Conservation (phyloP, 441 rosid genomes). For the Daphne laureola region DNA sequence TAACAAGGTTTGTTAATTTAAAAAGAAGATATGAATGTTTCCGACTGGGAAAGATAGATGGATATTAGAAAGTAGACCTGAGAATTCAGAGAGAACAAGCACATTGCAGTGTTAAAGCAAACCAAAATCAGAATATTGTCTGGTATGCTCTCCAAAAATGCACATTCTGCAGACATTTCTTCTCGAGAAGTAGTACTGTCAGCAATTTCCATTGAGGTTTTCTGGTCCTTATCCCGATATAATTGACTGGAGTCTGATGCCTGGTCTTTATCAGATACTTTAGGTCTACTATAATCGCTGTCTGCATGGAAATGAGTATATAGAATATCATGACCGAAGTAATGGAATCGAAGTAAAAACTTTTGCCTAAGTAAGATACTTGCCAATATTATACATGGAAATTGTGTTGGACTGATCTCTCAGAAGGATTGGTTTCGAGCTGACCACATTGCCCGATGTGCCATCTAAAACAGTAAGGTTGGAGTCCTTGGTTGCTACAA, state of each 20-base stretch:
- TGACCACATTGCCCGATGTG: constrained; percentile 39
- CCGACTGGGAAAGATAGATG: constrained; percentile 17
- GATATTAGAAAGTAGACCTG: constrained; percentile 26
- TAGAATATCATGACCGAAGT: constrained; percentile 14
- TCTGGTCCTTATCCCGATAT: constrained; percentile 23
- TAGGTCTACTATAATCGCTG: constrained; percentile 28
- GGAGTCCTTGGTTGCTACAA: constrained; percentile 51
- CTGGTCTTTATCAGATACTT: constrained; percentile 23
- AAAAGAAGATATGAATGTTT: constrained; percentile 16
- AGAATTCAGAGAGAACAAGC: constrained; percentile 45
- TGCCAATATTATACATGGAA: constrained; percentile 60
- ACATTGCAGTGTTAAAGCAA: constrained; percentile 57
- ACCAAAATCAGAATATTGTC: constrained; percentile 34
- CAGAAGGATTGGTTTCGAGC: constrained; percentile 30
- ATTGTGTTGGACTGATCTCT: constrained; percentile 37
- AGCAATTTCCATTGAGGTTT: constrained; percentile 21
- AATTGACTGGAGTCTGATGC: constrained; percentile 21
- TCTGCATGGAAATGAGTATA: constrained; percentile 38
- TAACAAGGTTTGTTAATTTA: constrained; percentile 24
- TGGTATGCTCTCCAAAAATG: constrained; percentile 25
- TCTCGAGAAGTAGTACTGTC: constrained; percentile 22
- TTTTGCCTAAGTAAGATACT: constrained; percentile 19
- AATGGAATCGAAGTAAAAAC: constrained; percentile 1
- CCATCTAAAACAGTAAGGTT: constrained; percentile 46
- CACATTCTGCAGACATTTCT: constrained; percentile 28